Conservation (phyloP, 2,329 filamentous ascomycete genomes). For the Harringtonia aguacate region DNA sequence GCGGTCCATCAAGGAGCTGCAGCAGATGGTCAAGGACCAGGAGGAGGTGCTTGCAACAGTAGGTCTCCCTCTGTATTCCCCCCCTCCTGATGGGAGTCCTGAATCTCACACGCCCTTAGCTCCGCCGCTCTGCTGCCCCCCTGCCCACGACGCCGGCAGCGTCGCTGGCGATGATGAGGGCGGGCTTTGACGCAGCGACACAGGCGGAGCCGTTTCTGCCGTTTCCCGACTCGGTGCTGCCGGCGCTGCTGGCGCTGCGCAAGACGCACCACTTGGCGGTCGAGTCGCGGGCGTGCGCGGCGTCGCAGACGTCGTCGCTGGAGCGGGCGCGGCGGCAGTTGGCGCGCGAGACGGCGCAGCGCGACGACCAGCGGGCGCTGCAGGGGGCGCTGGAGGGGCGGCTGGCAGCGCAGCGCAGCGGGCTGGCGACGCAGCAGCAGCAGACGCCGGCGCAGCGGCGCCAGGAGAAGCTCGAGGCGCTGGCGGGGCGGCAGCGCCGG, state of each 20-base stretch:
- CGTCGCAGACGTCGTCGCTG: conserved; percentile 28
- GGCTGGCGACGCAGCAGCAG: conserved; percentile 31
- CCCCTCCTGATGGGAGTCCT: too few relatives aligned
- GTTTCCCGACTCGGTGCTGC: conserved; percentile 54
- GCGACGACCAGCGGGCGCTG: conserved; percentile 46
- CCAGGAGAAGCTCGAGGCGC: conserved; percentile 48
- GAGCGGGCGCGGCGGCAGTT: conserved; percentile 34
- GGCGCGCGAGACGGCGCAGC: conserved; percentile 36
- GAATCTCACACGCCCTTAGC: conserved; percentile 10
- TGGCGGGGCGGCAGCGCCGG: conserved; percentile 45
- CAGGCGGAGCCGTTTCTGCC: conserved; percentile 56
- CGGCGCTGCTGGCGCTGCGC: conserved; percentile 60
- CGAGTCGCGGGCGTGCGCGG: conserved; percentile 52
- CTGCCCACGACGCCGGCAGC: conserved; percentile 16
- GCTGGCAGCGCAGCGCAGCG: conserved; percentile 46
- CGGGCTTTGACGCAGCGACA: conserved; percentile 55
- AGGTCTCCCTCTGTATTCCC: not conserved
- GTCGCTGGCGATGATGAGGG: conserved; percentile 41
- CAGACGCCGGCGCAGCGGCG: conserved; percentile 47
- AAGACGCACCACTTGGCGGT: conserved; percentile 53
- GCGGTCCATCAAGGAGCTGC: conserved; percentile 56
- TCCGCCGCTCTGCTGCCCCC: conserved; percentile 6
- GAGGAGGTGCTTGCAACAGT: conserved; percentile 39
- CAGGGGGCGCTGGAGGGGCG: conserved; percentile 42
- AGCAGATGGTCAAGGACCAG: conserved; percentile 43